Base-by-base conservation (phyloP, 2,329 filamentous ascomycete genomes). In the Colletotrichum phormii region DNA sequence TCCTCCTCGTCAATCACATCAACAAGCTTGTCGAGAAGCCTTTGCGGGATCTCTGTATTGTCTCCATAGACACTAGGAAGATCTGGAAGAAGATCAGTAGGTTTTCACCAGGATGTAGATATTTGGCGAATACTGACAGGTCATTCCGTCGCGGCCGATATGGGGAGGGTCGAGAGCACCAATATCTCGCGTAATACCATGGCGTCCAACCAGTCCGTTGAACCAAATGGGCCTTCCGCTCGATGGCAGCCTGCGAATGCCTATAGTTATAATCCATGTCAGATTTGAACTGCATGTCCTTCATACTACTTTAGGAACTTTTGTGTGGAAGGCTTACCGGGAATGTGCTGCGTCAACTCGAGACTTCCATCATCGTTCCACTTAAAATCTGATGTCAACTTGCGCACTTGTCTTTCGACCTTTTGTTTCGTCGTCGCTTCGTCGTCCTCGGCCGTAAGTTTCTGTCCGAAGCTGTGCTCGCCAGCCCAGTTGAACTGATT, bases 391-490 rank as follows among this genome's bases (percentile, higher is more conserved):
- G 64, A 22, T 24, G 74, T 75, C 33, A 75, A 26, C 46, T 69
- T 61, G 0, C 64, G 66, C 22, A 75, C 73, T 57, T 75, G 74
- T 61, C 66, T 71, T 61, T 75, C 74, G 1, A 71, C 70, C 53
- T 75, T 75, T 4, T 60, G 24, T 24, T 53, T 61, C 11, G 8
- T 69, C 1, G 69, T 73, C 31, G 24, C 58, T 5, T 72, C 69
- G 31, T 75, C 67, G 11, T 75, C 73, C 2, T 29, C 12, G 68
- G 79, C 18, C 74, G 80, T 61, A 74, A 82, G 53, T 72, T 81
- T 3, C 71, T 81, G 5, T 72, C 79, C 11, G 78, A 82, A 66
- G 76, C 79, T 12, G 78, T 66, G 67, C 63, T 73, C 42, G 18
- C 71, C 67, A 1, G 71, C 67, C 71, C 71, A 76, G 9, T 72